Conservation (phyloP, 2,329 filamentous ascomycete species). For the Fusarium floridanum region DNA sequence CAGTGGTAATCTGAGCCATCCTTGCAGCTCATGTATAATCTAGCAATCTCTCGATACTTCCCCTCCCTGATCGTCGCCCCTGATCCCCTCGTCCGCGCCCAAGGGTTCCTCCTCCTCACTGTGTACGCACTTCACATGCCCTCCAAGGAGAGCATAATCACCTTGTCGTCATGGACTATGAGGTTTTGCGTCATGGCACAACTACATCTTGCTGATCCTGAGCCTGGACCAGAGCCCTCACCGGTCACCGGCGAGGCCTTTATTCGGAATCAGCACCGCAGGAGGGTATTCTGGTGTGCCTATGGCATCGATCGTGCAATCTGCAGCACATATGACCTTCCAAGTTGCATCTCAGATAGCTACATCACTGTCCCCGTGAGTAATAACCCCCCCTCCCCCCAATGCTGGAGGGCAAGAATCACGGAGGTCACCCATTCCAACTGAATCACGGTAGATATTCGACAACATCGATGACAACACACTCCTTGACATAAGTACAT, state of each 20-base stretch:
- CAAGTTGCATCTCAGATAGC: not conserved
- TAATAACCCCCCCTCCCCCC: not conserved
- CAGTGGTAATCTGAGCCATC: no score
- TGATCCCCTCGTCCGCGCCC: not conserved
- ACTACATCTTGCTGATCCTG: not conserved
- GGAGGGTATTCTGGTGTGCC: slow-evolving; percentile 45
- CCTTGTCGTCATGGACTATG: not conserved
- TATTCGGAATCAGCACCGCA: slow-evolving; percentile 36
- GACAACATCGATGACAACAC: not conserved
- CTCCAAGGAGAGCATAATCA: not conserved
- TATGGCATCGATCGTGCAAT: not conserved
- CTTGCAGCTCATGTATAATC: no score
- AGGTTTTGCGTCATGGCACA: not conserved
- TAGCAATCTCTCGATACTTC: no score
- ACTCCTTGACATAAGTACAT: no score
- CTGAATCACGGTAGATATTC: not conserved
- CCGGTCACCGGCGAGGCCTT: slow-evolving; percentile 5
- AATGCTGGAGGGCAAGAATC: not conserved
- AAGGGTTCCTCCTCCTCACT: not conserved
- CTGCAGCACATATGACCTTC: not conserved
- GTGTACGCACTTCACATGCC: not conserved
- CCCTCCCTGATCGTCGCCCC: no score
- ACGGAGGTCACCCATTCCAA: not conserved
- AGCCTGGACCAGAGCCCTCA: not conserved
- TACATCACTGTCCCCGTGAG: not conserved